phyloP scores from a whole-genome alignment of 176 grass and related monocot species.

The Oryza glumipatula region DNA sequence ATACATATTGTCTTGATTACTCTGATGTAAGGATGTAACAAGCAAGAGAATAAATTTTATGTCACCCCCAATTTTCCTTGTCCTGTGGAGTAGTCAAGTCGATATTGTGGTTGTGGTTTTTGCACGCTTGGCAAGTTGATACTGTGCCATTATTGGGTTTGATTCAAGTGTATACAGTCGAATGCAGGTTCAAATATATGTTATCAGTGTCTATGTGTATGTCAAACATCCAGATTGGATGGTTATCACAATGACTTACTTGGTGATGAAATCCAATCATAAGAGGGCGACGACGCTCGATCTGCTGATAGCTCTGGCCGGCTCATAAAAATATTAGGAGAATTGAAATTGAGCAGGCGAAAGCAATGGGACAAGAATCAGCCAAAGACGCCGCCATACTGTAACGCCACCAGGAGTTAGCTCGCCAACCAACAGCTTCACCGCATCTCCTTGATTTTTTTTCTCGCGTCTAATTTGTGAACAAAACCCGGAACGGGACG shows the following conservation, averaged over 20 bases:
- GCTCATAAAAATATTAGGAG: neutral
- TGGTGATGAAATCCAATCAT: no score
- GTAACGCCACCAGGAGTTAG: no score
- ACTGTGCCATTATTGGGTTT: conserved; percentile 7
- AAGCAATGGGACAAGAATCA: neutral
- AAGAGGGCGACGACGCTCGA: no score
- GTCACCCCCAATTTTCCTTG: neutral
- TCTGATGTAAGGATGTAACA: conserved; percentile 33
- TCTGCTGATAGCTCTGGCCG: no score
- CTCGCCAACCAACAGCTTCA: no score
- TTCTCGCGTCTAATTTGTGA: neutral
- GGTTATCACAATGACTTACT: neutral
- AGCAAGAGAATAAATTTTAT: conserved; percentile 17
- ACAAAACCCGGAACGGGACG: neutral
- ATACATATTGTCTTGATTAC: conserved; percentile 12
- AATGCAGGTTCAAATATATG: neutral
- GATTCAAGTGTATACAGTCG: neutral
- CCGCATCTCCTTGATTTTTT: neutral
- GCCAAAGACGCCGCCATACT: no score
- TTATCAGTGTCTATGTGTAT: neutral
- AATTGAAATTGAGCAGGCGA: no score
- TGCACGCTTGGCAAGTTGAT: neutral
- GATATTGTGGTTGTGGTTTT: neutral
- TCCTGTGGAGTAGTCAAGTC: neutral
- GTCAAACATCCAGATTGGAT: neutral